A percentile compares a stretch with the other conserved stretches of the same genome.
phyloP scores from a whole-genome alignment of 2,329 filamentous ascomycete genomes.

The Hymenoscyphus occultus region DNA sequence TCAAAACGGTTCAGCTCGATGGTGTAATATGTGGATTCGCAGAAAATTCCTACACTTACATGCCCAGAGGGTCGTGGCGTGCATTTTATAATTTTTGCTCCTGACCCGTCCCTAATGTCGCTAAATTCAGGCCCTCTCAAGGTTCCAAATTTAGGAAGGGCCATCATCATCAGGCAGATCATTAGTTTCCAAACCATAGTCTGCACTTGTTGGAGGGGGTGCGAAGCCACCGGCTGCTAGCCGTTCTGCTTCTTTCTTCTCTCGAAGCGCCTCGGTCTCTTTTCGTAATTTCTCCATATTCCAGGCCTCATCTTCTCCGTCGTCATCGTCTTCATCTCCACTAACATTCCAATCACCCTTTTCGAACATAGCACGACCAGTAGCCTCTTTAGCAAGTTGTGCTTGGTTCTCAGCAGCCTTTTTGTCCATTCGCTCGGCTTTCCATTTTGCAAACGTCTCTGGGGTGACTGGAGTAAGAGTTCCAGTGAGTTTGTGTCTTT shows the following conservation, averaged over 20 bases:
- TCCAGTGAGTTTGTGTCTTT: slow-evolving; percentile 91
- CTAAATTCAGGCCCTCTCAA: slow-evolving; percentile 24
- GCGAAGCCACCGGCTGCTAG: slow-evolving; percentile 36
- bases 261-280: slow-evolving; percentile 77
- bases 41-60: slow-evolving; percentile 1
- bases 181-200: slow-evolving; percentile 18
- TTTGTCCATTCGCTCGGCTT: slow-evolving; percentile 90
- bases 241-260: slow-evolving; percentile 75
- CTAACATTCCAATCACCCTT: slow-evolving; percentile 85
- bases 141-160: slow-evolving; percentile 23
- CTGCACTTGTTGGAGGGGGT: slow-evolving; percentile 18
- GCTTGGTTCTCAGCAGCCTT: slow-evolving; percentile 93
- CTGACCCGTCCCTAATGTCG: slow-evolving; percentile 23
- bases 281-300: slow-evolving; percentile 78
- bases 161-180: slow-evolving; percentile 23
- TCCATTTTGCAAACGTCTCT: slow-evolving; percentile 95
- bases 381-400: slow-evolving; percentile 88
- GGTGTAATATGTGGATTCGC: background rate
- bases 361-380: slow-evolving; percentile 91
- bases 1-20: background rate
- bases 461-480: slow-evolving; percentile 89
- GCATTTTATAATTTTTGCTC: slow-evolving; percentile 1
- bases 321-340: slow-evolving; percentile 52
- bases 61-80: background rate
- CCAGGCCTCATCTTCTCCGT: slow-evolving; percentile 55